Evolutionary conservation across 2,329 filamentous ascomycete genomes (phyloP).

Genomic region (Achaetomium macrosporum): DNA sequence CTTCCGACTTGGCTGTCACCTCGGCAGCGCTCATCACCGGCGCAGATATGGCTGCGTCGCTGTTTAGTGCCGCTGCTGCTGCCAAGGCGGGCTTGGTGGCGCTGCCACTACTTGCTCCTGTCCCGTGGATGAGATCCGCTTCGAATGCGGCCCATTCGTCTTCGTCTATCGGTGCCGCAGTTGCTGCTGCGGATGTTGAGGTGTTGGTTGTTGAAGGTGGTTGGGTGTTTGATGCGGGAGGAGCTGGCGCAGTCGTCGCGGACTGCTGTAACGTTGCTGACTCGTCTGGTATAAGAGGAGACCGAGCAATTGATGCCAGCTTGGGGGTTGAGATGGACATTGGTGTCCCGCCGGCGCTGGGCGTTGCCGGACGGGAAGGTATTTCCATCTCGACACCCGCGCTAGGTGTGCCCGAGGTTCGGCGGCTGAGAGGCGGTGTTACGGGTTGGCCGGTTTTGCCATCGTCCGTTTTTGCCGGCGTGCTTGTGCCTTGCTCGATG

Average conservation of each 20-base stretch:
- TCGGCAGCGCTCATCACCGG: constrained; percentile 62
- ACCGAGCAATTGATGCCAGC: constrained; percentile 32
- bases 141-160: constrained; percentile 85
- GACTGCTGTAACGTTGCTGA: constrained; percentile 5
- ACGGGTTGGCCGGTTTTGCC: constrained; percentile 25
- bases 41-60: constrained; percentile 60
- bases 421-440: constrained; percentile 41
- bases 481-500: constrained; percentile 1
- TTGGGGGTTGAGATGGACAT: constrained; percentile 38
- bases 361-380: constrained; percentile 58
- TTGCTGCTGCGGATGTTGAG: constrained; percentile 10
- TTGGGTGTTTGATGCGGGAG: constrained; percentile 16
- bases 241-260: not conserved
- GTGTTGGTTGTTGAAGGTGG: not conserved
- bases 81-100: constrained; percentile 9
- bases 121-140: constrained; percentile 60
- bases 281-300: constrained; percentile 34
- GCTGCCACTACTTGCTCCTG: constrained; percentile 12
- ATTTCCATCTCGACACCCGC: constrained; percentile 57
- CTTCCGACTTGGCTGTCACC: constrained; percentile 46
- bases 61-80: constrained; percentile 16
- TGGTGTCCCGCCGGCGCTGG: constrained; percentile 26
- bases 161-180: constrained; percentile 52
- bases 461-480: constrained; percentile 10
- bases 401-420: constrained; percentile 46